Conservation (phyloP, 805 yeast genomes). For the Pichia exigua region DNA sequence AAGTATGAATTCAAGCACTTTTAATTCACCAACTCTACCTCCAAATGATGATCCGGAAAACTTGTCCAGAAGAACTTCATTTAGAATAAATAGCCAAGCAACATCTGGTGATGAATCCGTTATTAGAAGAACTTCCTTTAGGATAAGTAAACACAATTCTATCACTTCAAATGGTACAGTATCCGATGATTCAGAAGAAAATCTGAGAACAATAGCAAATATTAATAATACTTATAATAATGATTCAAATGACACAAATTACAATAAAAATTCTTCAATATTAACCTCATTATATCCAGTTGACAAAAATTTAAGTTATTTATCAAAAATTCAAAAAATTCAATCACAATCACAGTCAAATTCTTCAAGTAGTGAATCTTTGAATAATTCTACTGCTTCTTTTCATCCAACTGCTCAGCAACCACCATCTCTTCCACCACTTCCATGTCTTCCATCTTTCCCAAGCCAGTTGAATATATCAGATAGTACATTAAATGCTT, state of each 20-base stretch:
- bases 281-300: constrained; percentile 3
- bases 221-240: neutral
- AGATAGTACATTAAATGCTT: neutral
- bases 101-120: constrained; percentile 8
- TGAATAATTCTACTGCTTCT: neutral
- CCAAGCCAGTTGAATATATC: neutral
- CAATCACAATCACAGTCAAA: constrained; percentile 1
- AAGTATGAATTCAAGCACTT: constrained; percentile 13
- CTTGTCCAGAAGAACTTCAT: constrained; percentile 15
- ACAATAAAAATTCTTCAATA: neutral
- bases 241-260: neutral
- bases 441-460: neutral
- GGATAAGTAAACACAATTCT: constrained; percentile 7
- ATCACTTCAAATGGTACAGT: neutral
- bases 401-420: neutral
- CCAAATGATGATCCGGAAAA: constrained; percentile 13
- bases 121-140: constrained; percentile 14
- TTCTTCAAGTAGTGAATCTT: constrained; percentile 1
- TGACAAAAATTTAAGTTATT: constrained; percentile 2
- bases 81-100: constrained; percentile 6
- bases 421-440: neutral
- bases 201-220: neutral
- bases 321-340: constrained; percentile 6
- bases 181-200: constrained; percentile 9
- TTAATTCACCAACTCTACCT: constrained; percentile 12